A percentile compares a stretch with the other conserved stretches of the same genome.
Conservation (phyloP, 192 early-diverging fungal species). For the Phlyctochytrium planicorne region DNA sequence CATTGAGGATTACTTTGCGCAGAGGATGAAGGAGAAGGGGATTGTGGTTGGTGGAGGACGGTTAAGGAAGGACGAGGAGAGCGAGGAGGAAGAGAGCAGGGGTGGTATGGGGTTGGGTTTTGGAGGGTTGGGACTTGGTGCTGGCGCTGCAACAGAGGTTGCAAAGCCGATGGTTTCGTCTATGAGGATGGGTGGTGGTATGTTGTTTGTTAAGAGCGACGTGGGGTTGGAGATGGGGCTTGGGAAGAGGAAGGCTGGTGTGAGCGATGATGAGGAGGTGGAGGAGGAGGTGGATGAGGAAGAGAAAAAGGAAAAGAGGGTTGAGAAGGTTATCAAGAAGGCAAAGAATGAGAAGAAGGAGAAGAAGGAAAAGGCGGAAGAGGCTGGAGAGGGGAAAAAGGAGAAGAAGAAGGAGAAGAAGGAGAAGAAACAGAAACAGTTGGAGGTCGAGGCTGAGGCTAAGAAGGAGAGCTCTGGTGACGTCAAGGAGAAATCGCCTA, state of each 20-base stretch:
- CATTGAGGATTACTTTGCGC: neutral
- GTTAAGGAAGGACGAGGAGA: neutral
- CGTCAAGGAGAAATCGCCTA: too few species aligned
- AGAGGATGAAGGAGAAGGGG: neutral
- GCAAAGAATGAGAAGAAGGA: neutral
- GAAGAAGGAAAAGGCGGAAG: neutral
- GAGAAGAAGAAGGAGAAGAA: conserved; percentile 2
- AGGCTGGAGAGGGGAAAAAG: neutral
- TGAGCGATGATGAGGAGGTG: neutral
- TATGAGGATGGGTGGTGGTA: too few species aligned
- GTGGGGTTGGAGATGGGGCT: neutral
- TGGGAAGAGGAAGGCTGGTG: neutral
- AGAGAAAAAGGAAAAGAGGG: neutral
- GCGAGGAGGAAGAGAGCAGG: neutral
- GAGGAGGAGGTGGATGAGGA: neutral
- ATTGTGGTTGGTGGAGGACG: neutral
- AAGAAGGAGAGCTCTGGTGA: too few species aligned
- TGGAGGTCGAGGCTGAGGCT: conserved; percentile 11
- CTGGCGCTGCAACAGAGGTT: too few species aligned
- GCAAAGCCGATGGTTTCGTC: too few species aligned
- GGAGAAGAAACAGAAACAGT: neutral
- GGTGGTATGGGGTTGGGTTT: neutral
- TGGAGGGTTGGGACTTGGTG: neutral
- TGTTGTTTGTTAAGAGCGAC: too few species aligned
- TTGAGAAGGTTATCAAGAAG: neutral